Evolutionary conservation across 2,329 filamentous ascomycete species (phyloP).

Genomic region (Annulohypoxylon truncatum): DNA sequence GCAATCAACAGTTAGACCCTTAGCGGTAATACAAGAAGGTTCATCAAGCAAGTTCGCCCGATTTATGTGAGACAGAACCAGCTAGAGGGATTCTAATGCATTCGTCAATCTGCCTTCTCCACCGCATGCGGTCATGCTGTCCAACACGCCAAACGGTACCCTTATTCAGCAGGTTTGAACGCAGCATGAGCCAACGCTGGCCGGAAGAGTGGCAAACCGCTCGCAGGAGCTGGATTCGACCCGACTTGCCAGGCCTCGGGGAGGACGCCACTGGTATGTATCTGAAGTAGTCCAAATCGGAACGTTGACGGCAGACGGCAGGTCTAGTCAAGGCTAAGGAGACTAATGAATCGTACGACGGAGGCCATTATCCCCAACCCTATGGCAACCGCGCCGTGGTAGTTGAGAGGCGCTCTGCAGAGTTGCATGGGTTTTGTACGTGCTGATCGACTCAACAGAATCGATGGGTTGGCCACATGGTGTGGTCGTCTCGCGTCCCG

Average conservation of each 20-base stretch:
- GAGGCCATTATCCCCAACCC: slow-evolving; percentile 27
- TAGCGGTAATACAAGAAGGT: slow-evolving; percentile 43
- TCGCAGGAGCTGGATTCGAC: slow-evolving; percentile 43
- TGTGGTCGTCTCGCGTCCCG: slow-evolving; percentile 39
- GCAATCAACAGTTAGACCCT: slow-evolving; percentile 43
- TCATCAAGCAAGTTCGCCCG: slow-evolving; percentile 46
- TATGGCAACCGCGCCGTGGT: slow-evolving; percentile 32
- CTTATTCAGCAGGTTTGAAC: slow-evolving; percentile 42
- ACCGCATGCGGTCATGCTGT: slow-evolving; percentile 43
- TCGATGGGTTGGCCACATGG: slow-evolving; percentile 43
- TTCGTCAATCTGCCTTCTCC: slow-evolving; percentile 48
- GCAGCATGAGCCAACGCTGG: slow-evolving; percentile 43
- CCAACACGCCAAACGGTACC: slow-evolving; percentile 44
- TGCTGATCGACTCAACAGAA: slow-evolving; percentile 41
- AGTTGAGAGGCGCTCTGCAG: slow-evolving; percentile 37
- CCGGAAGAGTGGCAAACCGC: slow-evolving; percentile 42
- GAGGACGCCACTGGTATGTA: slow-evolving; percentile 42
- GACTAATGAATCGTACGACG: slow-evolving; percentile 39
- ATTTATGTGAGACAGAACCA: slow-evolving; percentile 47
- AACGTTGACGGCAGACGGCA: slow-evolving; percentile 47
- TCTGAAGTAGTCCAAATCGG: slow-evolving; percentile 39
- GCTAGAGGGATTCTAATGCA: slow-evolving; percentile 44
- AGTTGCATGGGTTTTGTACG: slow-evolving; percentile 41
- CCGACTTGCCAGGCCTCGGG: slow-evolving; percentile 44
- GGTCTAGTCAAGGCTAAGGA: slow-evolving; percentile 39